Evolutionary conservation across 1,284 basidiomycete genomes (phyloP).

Genomic region (Apiotrichum porosum): DNA sequence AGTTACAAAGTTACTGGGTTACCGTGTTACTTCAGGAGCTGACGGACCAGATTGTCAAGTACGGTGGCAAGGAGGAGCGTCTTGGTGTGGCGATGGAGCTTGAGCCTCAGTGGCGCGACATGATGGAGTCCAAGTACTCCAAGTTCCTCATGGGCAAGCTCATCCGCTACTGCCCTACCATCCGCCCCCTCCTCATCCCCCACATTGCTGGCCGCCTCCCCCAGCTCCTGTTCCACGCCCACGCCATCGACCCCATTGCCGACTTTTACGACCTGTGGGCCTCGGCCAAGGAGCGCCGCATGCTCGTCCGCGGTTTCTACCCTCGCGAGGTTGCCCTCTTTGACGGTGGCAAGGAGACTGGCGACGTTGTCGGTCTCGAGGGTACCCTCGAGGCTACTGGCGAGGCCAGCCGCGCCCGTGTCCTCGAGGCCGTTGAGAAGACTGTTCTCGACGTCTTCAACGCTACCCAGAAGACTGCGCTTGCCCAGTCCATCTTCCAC

Average conservation of each 20-base stretch:
- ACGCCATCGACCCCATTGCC: conserved; percentile 73
- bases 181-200: conserved; percentile 60
- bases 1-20: conserved; percentile 12
- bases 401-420: conserved; percentile 60
- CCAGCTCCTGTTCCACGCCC: conserved; percentile 70
- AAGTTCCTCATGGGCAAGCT: conserved; percentile 86
- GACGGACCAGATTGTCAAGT: conserved; percentile 61
- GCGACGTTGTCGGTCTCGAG: conserved; percentile 53
- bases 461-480: conserved; percentile 78
- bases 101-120: conserved; percentile 67
- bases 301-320: conserved; percentile 78
- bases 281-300: conserved; percentile 71
- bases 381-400: conserved; percentile 63
- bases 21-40: neutral
- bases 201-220: conserved; percentile 71
- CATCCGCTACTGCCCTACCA: conserved; percentile 66
- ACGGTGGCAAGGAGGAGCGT: conserved; percentile 70
- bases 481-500: conserved; percentile 79
- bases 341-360: conserved; percentile 57
- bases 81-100: conserved; percentile 74
- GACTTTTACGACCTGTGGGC: conserved; percentile 81
- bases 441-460: conserved; percentile 75
- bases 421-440: conserved; percentile 65
- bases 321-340: conserved; percentile 78
- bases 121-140: conserved; percentile 81